Evolutionary conservation across 2,329 filamentous ascomycete species (phyloP), one percentile per base, ranked within the genome.

Genomic region (Lasiodiplodia citricola): DNA sequence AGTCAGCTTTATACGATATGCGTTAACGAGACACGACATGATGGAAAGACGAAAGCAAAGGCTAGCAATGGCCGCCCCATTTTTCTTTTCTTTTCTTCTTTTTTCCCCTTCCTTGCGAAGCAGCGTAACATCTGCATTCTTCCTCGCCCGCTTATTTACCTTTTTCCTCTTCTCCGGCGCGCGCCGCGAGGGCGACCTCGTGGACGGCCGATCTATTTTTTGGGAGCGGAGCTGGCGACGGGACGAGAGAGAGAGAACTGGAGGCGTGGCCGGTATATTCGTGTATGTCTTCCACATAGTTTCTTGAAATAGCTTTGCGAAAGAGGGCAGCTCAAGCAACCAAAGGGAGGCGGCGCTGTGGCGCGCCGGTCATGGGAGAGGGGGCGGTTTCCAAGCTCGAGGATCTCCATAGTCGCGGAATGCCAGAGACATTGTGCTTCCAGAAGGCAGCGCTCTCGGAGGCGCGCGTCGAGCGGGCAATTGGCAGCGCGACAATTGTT

Each of bases 11-110:
- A 67, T 67, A 67, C 68, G 68, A 67, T 54, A 63, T 68, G 57
- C 44, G 50, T 69, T 68, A 70, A 64, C 57, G 66, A 57, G 50
- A 63, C 54, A 70, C 69, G 69, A 70, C 69, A 68, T 71, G 71
- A 71, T 68, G 66, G 67, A 70, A 73, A 70, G 69, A 70, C 60
- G 67, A 67, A 66, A 58, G 70, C 73, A 74, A 74, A 72, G 73
- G 77, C 77, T 76, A 80, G 78, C 77, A 74, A 80, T 78, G 78
- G 77, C 75, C 72, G 58, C 55, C 44, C 57, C 31, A 44, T 65
- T 66, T 52, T 28, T 50, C 35, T 41, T 52, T 52, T 25, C 28
- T 55, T 21, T 56, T 44, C 38, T 62, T 31, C 35, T 37, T 51
- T 51, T 51, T 21, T 51, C 35, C 51, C 23, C 44, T 50, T 56